Percentiles rank a stretch among this genome's conserved stretches.
Conservation (phyloP, 139 green algal species). For the Chlamydomonas schloesseri region DNA sequence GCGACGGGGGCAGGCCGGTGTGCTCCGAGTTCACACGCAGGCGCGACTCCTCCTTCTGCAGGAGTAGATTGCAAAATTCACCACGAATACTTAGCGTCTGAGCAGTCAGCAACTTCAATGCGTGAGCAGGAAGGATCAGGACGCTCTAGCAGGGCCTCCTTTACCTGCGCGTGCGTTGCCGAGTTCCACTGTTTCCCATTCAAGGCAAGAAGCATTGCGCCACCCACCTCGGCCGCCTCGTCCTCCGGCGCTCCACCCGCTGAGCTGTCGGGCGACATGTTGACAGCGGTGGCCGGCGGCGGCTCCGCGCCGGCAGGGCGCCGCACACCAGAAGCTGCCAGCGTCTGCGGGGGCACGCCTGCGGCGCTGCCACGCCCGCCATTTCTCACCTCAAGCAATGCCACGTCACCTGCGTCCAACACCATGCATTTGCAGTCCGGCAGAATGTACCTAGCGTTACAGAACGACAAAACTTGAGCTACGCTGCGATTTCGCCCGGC, state of each 20-base stretch:
- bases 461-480: too few species aligned
- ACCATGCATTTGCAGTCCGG: neutral
- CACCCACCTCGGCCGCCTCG: neutral
- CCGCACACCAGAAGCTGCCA: neutral
- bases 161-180: too few species aligned
- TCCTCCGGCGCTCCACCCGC: neutral
- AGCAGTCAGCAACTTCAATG: too few species aligned
- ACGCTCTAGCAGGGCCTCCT: too few species aligned
- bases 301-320: constrained; percentile 16
- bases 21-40: neutral
- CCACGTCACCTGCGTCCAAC: neutral
- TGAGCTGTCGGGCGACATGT: neutral
- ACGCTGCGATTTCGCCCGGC: too few species aligned
- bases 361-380: neutral
- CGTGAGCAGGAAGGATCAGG: too few species aligned
- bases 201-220: too few species aligned
- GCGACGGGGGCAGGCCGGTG: constrained; percentile 1
- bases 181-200: too few species aligned
- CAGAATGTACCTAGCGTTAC: too few species aligned
- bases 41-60: neutral
- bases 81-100: too few species aligned
- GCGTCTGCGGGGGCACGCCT: neutral
- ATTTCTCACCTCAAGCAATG: neutral
- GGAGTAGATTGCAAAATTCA: too few species aligned
- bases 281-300: constrained; percentile 21